Evolutionary conservation across 2,329 filamentous ascomycete species (phyloP), one percentile per base, ranked within the genome.

Genomic region (Fusarium sp.): DNA sequence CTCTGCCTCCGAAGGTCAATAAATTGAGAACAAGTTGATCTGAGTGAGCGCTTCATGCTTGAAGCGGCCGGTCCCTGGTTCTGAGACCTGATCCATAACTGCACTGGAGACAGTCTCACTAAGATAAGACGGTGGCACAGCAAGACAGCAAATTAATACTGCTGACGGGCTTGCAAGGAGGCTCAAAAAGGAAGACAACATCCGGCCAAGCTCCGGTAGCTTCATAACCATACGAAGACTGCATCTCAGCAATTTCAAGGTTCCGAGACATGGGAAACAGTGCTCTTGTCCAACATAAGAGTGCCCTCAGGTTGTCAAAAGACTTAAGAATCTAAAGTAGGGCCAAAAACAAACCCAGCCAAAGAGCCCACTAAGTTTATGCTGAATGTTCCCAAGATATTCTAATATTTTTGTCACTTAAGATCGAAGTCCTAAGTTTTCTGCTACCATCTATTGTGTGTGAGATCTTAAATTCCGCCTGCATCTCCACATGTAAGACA

Each of bases 401-500:
- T 50, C n/a, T 50, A 8, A 50, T 50, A 50, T 50, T 50, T 35
- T 50, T 20, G 25, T 50, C 29, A 14, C 47, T 18, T 12, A 35
- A 31, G 17, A 20, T 25, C 20, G 29, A 25, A 14, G 31, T 25
- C n/a, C 47, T 20, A 12, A 4, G 47, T 35, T 50, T 50, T 18
- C 29, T 50, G n/a, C 8, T 5, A 31, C 47, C 31, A 50, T 31
- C 31, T 47, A 50, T 42, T 54, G 56, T 70, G 35, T 22, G 35
- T 45, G 53, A 53, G 41, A 42, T 45, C 42, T 25, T 39, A 20
- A 39, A 55, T 62, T 69, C 66, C 65, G 36, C 38, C 27, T 41
- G n/a, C 38, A 54, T 50, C 64, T 59, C 54, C 64, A 66, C 54
- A 45, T 66, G 22, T 44, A 69, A 52, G 58, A 56, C 64, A 45